Percentiles rank a stretch among this genome's conserved stretches.
phyloP scores from a whole-genome alignment of 2,329 filamentous ascomycete genomes.

The Coniochaeta prunicola region DNA sequence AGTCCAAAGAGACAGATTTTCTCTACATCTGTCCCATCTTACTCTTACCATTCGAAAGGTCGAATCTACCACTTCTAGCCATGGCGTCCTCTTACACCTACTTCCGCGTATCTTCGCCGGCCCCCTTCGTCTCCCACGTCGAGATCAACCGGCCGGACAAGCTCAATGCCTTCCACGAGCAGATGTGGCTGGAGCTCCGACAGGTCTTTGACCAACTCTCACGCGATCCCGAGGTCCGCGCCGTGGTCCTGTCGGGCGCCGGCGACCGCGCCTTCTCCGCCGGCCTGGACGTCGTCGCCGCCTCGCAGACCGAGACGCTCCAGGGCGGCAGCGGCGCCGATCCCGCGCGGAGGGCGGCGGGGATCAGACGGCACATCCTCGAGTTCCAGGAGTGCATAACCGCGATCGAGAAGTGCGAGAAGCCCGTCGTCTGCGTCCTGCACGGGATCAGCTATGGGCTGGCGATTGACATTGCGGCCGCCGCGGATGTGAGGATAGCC shows the following conservation, averaged over 20 bases:
- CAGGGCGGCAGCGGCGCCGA: constrained; percentile 36
- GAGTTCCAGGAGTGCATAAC: constrained; percentile 77
- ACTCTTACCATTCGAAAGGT: background rate
- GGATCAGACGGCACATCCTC: constrained; percentile 59
- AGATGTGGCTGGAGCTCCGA: constrained; percentile 81
- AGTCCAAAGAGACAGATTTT: background rate
- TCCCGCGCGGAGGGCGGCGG: constrained; percentile 54
- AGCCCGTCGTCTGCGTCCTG: constrained; percentile 78
- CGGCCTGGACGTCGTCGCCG: constrained; percentile 75
- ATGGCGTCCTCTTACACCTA: constrained; percentile 40
- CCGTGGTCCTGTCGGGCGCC: constrained; percentile 71
- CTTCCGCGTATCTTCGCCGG: constrained; percentile 68
- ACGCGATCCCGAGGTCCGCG: constrained; percentile 63
- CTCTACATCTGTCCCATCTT: background rate
- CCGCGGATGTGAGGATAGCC: constrained; percentile 64
- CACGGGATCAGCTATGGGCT: constrained; percentile 75
- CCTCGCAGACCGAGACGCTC: constrained; percentile 44
- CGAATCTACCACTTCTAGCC: background rate
- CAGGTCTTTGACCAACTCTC: constrained; percentile 67
- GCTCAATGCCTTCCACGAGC: constrained; percentile 78
- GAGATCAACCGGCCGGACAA: constrained; percentile 84
- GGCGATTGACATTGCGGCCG: constrained; percentile 65
- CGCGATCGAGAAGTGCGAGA: constrained; percentile 78
- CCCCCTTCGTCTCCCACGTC: constrained; percentile 74
- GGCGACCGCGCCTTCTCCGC: constrained; percentile 80